Percentiles rank a stretch among this genome's conserved stretches.
phyloP scores from a whole-genome alignment of 2,329 filamentous ascomycete genomes.

The Alternaria infectoria region DNA sequence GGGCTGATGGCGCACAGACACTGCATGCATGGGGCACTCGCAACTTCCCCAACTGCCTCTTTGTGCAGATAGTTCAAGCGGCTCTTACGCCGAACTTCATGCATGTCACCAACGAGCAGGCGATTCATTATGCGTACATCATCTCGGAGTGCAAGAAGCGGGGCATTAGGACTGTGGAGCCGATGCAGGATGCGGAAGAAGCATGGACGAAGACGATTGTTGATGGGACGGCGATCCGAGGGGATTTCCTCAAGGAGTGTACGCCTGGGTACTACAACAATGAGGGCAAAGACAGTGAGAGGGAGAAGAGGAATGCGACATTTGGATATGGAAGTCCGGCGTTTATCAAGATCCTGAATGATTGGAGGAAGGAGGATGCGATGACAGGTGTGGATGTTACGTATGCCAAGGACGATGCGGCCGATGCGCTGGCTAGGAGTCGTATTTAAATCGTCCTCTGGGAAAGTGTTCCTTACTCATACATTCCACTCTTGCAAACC shows the following conservation, averaged over 20 bases:
- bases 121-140: slow-evolving; percentile 55
- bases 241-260: slow-evolving; percentile 53
- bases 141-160: slow-evolving; percentile 45
- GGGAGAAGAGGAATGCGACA: slow-evolving; percentile 18
- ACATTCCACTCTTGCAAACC: no score
- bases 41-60: slow-evolving; percentile 65
- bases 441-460: not conserved
- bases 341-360: slow-evolving; percentile 41
- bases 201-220: slow-evolving; percentile 56
- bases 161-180: slow-evolving; percentile 51
- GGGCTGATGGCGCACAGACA: slow-evolving; percentile 55
- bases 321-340: slow-evolving; percentile 41
- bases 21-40: slow-evolving; percentile 59
- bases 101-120: slow-evolving; percentile 32
- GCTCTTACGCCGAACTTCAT: slow-evolving; percentile 35
- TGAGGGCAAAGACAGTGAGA: slow-evolving; percentile 20
- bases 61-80: slow-evolving; percentile 28
- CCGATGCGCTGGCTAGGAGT: not conserved
- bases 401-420: not conserved
- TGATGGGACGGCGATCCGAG: slow-evolving; percentile 50
- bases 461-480: not conserved
- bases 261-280: slow-evolving; percentile 62
- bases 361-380: slow-evolving; percentile 38
- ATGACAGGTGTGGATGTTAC: slow-evolving; percentile 30
- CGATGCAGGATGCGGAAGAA: slow-evolving; percentile 55